phyloP scores from a whole-genome alignment of 768 basidiomycete species.

The Pisolithus tinctorius region DNA sequence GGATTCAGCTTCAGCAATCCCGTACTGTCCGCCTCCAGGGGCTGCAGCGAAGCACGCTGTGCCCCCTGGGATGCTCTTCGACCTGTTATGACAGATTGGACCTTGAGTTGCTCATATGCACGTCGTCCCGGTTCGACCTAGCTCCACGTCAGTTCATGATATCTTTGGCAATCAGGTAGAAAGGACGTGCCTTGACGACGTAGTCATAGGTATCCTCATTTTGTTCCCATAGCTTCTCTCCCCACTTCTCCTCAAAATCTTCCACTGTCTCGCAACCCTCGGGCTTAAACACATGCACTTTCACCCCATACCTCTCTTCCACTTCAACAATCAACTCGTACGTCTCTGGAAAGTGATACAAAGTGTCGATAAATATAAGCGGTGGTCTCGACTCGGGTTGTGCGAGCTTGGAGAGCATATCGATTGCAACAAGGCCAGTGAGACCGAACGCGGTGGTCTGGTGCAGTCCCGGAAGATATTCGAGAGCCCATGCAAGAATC shows the following conservation, averaged over 20 bases:
- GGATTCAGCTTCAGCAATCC: conserved; percentile 95
- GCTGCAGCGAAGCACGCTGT: conserved; percentile 74
- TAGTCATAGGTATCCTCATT: conserved; percentile 90
- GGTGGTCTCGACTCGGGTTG: conserved; percentile 49
- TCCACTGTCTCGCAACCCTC: conserved; percentile 54
- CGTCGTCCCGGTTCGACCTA: conserved; percentile 91
- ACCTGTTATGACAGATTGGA: conserved; percentile 90
- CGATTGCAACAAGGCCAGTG: conserved; percentile 88
- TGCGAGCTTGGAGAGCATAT: conserved; percentile 88
- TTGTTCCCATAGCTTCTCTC: conserved; percentile 77
- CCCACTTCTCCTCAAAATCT: conserved; percentile 78
- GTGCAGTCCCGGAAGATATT: conserved; percentile 70
- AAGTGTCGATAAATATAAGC: conserved; percentile 92
- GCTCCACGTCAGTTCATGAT: not conserved
- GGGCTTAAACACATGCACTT: conserved; percentile 75
- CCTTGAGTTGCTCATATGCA: conserved; percentile 74
- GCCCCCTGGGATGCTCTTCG: conserved; percentile 89
- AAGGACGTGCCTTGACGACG: conserved; percentile 67
- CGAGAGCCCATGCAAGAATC: conserved; percentile 81
- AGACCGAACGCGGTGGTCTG: conserved; percentile 98
- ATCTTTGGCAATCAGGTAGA: not conserved
- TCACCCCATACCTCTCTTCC: conserved; percentile 62
- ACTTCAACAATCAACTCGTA: conserved; percentile 85
- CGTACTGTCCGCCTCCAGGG: conserved; percentile 85
- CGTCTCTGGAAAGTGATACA: conserved; percentile 94